Evolutionary conservation across 2,329 filamentous ascomycete species (phyloP).

Genomic region (Monosporascus sp.): DNA sequence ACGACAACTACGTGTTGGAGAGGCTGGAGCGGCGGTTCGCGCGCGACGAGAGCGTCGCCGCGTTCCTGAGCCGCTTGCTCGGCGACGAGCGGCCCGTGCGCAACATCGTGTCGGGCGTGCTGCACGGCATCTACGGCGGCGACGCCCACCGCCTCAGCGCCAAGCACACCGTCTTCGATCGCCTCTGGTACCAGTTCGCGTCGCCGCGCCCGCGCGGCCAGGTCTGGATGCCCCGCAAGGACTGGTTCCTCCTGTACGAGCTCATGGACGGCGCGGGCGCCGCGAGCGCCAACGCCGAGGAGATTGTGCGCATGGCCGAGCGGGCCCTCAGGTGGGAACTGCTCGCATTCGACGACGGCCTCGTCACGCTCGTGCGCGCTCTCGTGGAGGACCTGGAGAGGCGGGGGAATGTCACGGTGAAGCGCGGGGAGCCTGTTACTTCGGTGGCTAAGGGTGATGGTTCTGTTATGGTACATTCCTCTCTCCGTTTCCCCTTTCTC

Average conservation of each 20-base stretch:
- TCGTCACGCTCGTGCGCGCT: slow-evolving; percentile 54
- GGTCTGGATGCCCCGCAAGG: slow-evolving; percentile 13
- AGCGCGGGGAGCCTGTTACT: slow-evolving; percentile 42
- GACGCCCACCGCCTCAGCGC: slow-evolving; percentile 78
- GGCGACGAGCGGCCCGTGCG: slow-evolving; percentile 53
- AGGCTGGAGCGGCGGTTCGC: too few species aligned
- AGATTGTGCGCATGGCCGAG: slow-evolving; percentile 23
- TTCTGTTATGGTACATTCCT: slow-evolving; percentile 37
- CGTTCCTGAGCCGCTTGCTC: slow-evolving; percentile 55
- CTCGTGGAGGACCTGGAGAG: slow-evolving; percentile 46
- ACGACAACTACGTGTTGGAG: too few species aligned
- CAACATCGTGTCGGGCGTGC: slow-evolving; percentile 68
- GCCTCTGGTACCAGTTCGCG: slow-evolving; percentile 39
- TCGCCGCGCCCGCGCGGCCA: not conserved
- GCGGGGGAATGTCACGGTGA: slow-evolving; percentile 57
- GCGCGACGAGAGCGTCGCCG: slow-evolving; percentile 66
- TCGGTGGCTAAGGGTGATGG: slow-evolving; percentile 35
- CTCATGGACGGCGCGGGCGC: slow-evolving; percentile 9
- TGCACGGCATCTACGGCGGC: slow-evolving; percentile 91
- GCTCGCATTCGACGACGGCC: slow-evolving; percentile 53
- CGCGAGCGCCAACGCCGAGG: slow-evolving; percentile 8
- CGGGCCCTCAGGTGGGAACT: slow-evolving; percentile 28
- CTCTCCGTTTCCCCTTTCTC: too few species aligned
- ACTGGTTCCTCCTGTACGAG: slow-evolving; percentile 15
- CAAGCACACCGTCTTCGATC: slow-evolving; percentile 54